A percentile compares a stretch with the other conserved stretches of the same genome.
These are phyloP conservation scores for Hypoxylon sp. DNA, from an alignment of 2,329 filamentous ascomycete species.

Conservation along the genomic window DNA sequence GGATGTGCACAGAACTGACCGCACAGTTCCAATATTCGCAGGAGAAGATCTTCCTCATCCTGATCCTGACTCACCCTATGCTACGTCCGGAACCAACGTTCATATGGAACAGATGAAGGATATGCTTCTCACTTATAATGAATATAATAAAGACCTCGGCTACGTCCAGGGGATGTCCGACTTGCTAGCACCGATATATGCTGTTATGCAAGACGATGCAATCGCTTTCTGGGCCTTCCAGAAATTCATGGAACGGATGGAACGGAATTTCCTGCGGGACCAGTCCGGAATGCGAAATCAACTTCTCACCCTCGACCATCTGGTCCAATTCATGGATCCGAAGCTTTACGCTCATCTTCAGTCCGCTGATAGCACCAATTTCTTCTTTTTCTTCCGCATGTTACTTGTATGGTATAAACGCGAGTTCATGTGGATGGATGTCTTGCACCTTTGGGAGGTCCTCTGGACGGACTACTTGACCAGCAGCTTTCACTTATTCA, in stretches of 20 bases:
- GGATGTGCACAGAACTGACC: conserved; percentile 97
- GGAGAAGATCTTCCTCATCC: conserved; percentile 98
- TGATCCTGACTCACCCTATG: conserved; percentile 95
- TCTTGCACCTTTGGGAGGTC: conserved; percentile 90
- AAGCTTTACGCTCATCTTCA: conserved; percentile 92
- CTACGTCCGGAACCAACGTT: conserved; percentile 92
- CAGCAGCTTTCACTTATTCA: conserved; percentile 93
- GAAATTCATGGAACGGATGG: conserved; percentile 97
- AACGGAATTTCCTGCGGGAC: conserved; percentile 94
- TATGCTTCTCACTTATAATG: conserved; percentile 98
- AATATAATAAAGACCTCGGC: conserved; percentile 94
- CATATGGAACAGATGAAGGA: conserved; percentile 99
- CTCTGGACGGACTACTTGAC: conserved; percentile 94
- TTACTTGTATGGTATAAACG: conserved; percentile 98
- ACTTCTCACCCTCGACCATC: conserved; percentile 89
- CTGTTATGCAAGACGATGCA: conserved; percentile 96
- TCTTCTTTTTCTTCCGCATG: conserved; percentile 99
- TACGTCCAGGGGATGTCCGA: conserved; percentile 99
- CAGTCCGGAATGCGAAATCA: conserved; percentile 97
- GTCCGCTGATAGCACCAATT: conserved; percentile 94
- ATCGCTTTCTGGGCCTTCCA: conserved; percentile 98
- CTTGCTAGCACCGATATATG: conserved; percentile 94
- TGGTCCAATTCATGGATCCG: conserved; percentile 97
- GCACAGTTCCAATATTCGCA: conserved; percentile 93
- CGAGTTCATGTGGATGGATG: conserved; percentile 91